These are phyloP conservation scores for Coniella lustricola DNA, from an alignment of 2,329 filamentous ascomycete genomes.

Conservation along the genomic window DNA sequence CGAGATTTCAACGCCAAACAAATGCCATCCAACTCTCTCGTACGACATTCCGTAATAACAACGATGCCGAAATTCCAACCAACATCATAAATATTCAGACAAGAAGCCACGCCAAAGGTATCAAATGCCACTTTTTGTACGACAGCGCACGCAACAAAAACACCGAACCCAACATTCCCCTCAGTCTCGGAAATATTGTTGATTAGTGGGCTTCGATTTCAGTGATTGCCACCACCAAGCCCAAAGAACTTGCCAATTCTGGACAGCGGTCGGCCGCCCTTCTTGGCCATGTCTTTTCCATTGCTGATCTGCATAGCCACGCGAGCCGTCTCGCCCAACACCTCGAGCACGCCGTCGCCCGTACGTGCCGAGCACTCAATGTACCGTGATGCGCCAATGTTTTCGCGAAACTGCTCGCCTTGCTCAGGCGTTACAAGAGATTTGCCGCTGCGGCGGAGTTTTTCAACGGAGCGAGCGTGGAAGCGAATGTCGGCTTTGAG, in stretches of 20 bases:
- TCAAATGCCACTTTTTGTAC: too few species aligned
- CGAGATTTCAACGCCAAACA: too few species aligned
- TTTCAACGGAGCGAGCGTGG: conserved; percentile 14
- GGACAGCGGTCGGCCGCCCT: conserved; percentile 9
- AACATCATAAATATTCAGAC: too few species aligned
- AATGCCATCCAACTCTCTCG: too few species aligned
- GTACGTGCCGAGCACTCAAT: conserved; percentile 16
- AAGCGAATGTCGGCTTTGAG: conserved; percentile 15
- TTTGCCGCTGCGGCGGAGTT: conserved; percentile 12
- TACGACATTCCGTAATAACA: too few species aligned
- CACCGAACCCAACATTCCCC: too few species aligned
- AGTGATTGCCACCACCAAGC: neutral
- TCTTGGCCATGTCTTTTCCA: conserved; percentile 2
- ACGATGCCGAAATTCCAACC: too few species aligned
- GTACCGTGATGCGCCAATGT: conserved; percentile 14
- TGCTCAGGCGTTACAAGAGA: conserved; percentile 12
- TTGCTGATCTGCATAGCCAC: conserved; percentile 10
- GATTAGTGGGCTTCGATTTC: neutral
- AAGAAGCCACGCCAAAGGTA: too few species aligned
- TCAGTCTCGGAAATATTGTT: neutral
- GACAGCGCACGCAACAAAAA: too few species aligned
- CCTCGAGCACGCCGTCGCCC: conserved; percentile 14
- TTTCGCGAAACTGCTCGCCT: conserved; percentile 15
- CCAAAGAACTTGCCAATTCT: conserved; percentile 16
- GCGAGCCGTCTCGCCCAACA: conserved; percentile 13